Conservation (phyloP, 139 green algal genomes). For the Picochlorum sp. region DNA sequence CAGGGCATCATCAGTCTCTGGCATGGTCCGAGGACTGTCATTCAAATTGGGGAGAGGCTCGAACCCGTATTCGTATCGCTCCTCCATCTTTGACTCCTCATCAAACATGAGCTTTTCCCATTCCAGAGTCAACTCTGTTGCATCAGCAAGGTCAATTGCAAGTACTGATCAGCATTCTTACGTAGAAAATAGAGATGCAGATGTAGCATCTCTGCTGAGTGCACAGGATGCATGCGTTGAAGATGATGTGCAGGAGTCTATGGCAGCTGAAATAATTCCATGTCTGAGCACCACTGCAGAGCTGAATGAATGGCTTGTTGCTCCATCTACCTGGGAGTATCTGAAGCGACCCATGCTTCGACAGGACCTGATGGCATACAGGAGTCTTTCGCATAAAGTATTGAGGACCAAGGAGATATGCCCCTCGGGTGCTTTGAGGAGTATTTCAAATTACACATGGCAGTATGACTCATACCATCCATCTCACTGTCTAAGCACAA, state of each 20-base stretch:
- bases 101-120: not conserved
- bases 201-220: not conserved
- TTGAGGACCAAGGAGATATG: conserved; percentile 4
- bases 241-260: not conserved
- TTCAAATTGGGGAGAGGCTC: conserved; percentile 1
- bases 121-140: not conserved
- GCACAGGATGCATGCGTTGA: not conserved
- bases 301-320: conserved; percentile 15
- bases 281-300: conserved; percentile 2
- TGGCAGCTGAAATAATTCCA: not conserved
- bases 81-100: not conserved
- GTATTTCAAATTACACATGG: conserved; percentile 20
- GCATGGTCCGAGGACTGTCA: conserved; percentile 7
- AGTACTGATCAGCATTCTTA: not conserved
- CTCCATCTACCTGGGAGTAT: conserved; percentile 12
- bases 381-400: conserved; percentile 12
- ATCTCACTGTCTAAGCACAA: conserved; percentile 13
- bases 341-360: conserved; percentile 10
- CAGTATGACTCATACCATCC: conserved; percentile 16
- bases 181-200: not conserved
- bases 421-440: conserved; percentile 14
- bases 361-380: conserved; percentile 18
- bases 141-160: not conserved
- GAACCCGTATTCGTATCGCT: not conserved
- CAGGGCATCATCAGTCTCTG: conserved; percentile 5